Percentiles rank a stretch among this genome's conserved stretches.
phyloP scores from a whole-genome alignment of 139 green algal species.

The Chlorella sp. region DNA sequence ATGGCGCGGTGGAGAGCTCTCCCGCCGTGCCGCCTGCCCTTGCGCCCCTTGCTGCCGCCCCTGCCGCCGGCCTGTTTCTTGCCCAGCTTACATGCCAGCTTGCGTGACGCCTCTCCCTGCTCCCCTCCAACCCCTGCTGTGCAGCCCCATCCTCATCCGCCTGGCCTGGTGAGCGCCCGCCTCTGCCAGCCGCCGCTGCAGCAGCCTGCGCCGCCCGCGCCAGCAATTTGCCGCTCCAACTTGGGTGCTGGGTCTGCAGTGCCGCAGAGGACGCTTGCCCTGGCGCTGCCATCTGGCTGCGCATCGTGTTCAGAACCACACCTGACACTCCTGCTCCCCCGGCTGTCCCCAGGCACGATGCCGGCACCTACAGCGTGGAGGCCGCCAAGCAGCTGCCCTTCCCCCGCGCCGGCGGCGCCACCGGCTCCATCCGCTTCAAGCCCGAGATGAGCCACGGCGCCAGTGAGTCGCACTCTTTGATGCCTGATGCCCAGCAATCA shows the following conservation, averaged over 20 bases:
- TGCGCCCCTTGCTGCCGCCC: neutral
- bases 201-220: neutral
- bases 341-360: neutral
- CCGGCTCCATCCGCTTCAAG: constrained; percentile 89
- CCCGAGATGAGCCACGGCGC: constrained; percentile 85
- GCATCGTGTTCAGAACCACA: too few relatives aligned
- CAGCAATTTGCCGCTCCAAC: neutral
- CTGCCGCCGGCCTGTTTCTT: neutral
- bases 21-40: too few relatives aligned
- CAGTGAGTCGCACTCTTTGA: constrained; percentile 37
- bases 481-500: too few relatives aligned
- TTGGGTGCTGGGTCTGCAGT: neutral
- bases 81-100: too few relatives aligned
- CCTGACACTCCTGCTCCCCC: too few relatives aligned
- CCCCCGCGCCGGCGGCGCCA: constrained; percentile 76
- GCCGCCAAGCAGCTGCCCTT: constrained; percentile 10
- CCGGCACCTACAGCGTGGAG: constrained; percentile 68
- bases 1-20: neutral
- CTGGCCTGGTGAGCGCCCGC: constrained; percentile 3
- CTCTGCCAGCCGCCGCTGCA: neutral
- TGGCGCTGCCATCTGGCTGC: too few relatives aligned
- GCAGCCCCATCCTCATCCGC: constrained; percentile 25
- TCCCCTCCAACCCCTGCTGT: neutral
- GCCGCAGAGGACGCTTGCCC: too few relatives aligned
- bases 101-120: too few relatives aligned